Conservation (phyloP, 805 yeast species). For the Metschnikowia peoriensis region DNA sequence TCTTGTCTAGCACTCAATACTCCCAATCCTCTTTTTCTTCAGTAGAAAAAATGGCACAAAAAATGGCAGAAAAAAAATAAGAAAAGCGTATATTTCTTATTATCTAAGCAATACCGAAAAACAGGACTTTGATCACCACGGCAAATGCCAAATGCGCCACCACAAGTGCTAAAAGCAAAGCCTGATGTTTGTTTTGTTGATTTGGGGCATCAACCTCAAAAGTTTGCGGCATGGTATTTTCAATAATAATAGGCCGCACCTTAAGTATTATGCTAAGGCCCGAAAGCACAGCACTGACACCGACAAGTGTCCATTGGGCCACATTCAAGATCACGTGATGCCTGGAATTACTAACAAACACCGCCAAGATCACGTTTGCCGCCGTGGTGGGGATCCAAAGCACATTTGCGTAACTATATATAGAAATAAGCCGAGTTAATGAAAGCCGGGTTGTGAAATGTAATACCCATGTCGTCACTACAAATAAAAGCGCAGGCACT, state of each 20-base stretch:
- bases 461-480: conserved; percentile 50
- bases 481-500: conserved; percentile 58
- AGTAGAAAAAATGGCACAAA: too few relatives aligned
- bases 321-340: conserved; percentile 40
- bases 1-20: too few relatives aligned
- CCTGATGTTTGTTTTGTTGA: conserved; percentile 21
- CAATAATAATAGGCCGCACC: conserved; percentile 37
- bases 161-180: conserved; percentile 41
- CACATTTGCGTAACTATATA: conserved; percentile 82
- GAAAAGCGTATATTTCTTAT: too few relatives aligned
- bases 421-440: conserved; percentile 60
- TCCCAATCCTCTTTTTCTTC: too few relatives aligned
- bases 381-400: conserved; percentile 85
- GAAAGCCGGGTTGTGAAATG: conserved; percentile 51
- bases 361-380: conserved; percentile 54
- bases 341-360: conserved; percentile 40
- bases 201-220: conserved; percentile 29
- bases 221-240: conserved; percentile 32
- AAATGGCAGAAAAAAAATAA: too few relatives aligned
- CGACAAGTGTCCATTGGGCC: conserved; percentile 63
- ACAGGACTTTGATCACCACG: conserved; percentile 61
- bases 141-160: conserved; percentile 57
- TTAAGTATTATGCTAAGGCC: conserved; percentile 54
- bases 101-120: conserved; percentile 37
- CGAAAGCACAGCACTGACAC: conserved; percentile 58